These are phyloP conservation scores for Cryphonectria carpinicola DNA, from an alignment of 2,329 filamentous ascomycete species.

Conservation along the genomic window DNA sequence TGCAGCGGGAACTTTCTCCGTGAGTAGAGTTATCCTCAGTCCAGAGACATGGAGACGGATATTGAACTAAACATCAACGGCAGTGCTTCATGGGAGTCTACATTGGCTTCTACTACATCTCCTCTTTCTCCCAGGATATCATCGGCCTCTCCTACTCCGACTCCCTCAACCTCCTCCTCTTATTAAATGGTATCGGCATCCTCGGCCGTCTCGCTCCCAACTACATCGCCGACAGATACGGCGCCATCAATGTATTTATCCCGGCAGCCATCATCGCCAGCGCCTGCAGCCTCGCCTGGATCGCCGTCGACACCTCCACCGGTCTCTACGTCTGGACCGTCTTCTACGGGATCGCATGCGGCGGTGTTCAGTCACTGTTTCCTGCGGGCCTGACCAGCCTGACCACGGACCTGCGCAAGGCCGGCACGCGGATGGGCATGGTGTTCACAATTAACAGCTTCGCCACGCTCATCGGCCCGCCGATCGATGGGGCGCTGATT, in stretches of 20 bases:
- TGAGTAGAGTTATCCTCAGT: slow-evolving; percentile 39
- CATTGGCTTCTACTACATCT: slow-evolving; percentile 63
- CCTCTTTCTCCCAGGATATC: slow-evolving; percentile 50
- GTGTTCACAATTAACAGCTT: slow-evolving; percentile 60
- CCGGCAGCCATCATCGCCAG: slow-evolving; percentile 48
- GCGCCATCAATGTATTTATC: slow-evolving; percentile 64
- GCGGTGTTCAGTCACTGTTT: slow-evolving; percentile 68
- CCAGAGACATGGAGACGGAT: not conserved
- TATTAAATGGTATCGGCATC: slow-evolving; percentile 67
- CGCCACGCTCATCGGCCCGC: slow-evolving; percentile 55
- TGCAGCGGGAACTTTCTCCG: slow-evolving; percentile 52
- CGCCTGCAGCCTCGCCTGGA: slow-evolving; percentile 59
- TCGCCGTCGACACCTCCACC: slow-evolving; percentile 51
- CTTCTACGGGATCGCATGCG: slow-evolving; percentile 67
- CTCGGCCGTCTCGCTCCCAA: slow-evolving; percentile 62
- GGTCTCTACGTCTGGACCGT: slow-evolving; percentile 65
- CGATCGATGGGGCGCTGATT: slow-evolving; percentile 56
- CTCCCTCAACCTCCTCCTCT: slow-evolving; percentile 64
- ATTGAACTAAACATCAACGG: not conserved
- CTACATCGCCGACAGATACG: slow-evolving; percentile 59
- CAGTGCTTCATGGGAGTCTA: slow-evolving; percentile 57
- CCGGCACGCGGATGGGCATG: slow-evolving; percentile 62
- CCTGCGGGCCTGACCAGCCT: slow-evolving; percentile 63
- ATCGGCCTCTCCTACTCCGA: slow-evolving; percentile 50
- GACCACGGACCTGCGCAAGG: slow-evolving; percentile 54